These are phyloP conservation scores for Schizophyllum commune DNA, from an alignment of 1,284 basidiomycete species.

Conservation along the genomic window DNA sequence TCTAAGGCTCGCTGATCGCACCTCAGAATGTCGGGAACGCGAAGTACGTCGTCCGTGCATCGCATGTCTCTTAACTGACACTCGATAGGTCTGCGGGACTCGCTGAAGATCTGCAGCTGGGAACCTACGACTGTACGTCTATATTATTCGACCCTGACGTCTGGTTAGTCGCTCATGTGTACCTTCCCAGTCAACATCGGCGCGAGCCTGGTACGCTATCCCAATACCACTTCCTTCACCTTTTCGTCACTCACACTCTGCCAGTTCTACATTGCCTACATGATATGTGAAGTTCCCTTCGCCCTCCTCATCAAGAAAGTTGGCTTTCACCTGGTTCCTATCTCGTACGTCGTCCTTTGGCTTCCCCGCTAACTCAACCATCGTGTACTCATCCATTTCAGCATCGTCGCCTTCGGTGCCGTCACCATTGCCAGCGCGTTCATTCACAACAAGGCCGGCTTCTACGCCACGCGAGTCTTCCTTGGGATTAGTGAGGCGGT, in stretches of 20 bases:
- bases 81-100: background rate
- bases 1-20: background rate
- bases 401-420: constrained; percentile 7
- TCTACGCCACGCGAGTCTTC: constrained; percentile 4
- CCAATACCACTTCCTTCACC: background rate
- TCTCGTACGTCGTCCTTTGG: background rate
- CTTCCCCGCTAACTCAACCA: too few species aligned
- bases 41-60: background rate
- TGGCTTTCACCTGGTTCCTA: background rate
- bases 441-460: constrained; percentile 7
- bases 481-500: constrained; percentile 7
- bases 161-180: background rate
- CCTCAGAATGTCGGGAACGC: background rate
- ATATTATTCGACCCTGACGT: too few species aligned
- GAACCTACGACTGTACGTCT: background rate
- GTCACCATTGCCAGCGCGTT: constrained; percentile 5
- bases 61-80: background rate
- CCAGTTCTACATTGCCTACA: background rate
- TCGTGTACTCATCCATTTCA: background rate
- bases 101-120: background rate
- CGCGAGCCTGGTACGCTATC: background rate
- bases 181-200: background rate
- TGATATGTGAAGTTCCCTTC: background rate
- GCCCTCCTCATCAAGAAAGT: background rate
- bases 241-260: background rate